Percentiles rank a stretch among this genome's conserved stretches.
These are phyloP conservation scores for Aquilaria malaccensis DNA, from an alignment of 345 rosid species.

Conservation along the genomic window DNA sequence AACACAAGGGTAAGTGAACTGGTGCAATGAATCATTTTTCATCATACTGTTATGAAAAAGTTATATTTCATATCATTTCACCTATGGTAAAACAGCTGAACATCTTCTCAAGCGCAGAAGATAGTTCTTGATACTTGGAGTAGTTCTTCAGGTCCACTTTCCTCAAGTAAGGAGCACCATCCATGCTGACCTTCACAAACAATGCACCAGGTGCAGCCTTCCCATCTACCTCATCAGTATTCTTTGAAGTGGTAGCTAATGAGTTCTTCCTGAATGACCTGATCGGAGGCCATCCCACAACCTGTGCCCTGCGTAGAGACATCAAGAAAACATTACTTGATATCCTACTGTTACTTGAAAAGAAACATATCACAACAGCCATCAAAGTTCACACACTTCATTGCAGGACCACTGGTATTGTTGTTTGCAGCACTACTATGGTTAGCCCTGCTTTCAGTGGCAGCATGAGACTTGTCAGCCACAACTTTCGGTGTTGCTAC, in stretches of 20 bases:
- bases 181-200: slow-evolving; percentile 73
- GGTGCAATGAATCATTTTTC: slow-evolving; percentile 14
- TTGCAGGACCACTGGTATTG: slow-evolving; percentile 37
- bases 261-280: slow-evolving; percentile 62
- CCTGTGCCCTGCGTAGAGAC: slow-evolving; percentile 45
- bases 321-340: slow-evolving; percentile 4
- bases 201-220: slow-evolving; percentile 49
- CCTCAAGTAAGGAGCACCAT: slow-evolving; percentile 72
- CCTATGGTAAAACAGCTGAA: slow-evolving; percentile 62
- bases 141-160: slow-evolving; percentile 59
- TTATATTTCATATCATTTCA: slow-evolving; percentile 15
- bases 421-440: slow-evolving; percentile 21
- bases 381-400: slow-evolving; percentile 35
- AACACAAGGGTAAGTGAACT: slow-evolving; percentile 23
- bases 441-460: slow-evolving; percentile 22
- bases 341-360: neutral
- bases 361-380: neutral
- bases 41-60: neutral
- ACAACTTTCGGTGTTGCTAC: slow-evolving; percentile 19
- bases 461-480: slow-evolving; percentile 30
- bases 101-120: slow-evolving; percentile 74
- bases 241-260: slow-evolving; percentile 50
- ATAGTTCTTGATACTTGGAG: slow-evolving; percentile 51
- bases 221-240: slow-evolving; percentile 53
- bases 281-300: slow-evolving; percentile 82